These are phyloP conservation scores for Lichtheimia ornata DNA, from an alignment of 371 early-diverging fungal genomes.

Conservation along the genomic window DNA sequence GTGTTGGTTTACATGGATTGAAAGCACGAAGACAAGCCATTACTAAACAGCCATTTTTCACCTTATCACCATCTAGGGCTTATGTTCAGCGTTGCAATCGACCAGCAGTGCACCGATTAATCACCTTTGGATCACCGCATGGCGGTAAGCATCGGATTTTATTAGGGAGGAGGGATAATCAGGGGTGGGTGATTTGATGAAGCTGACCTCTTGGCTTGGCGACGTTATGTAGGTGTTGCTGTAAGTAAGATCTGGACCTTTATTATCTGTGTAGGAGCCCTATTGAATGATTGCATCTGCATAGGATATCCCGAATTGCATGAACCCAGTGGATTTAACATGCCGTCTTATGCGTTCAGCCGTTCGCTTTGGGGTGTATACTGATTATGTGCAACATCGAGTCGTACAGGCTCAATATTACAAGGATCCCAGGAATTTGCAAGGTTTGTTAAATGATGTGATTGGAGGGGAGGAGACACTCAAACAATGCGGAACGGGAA, in stretches of 20 bases:
- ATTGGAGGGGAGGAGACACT: not conserved
- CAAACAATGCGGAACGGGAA: not conserved
- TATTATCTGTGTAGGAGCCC: too few species aligned
- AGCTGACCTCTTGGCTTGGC: too few species aligned
- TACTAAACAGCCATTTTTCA: not conserved
- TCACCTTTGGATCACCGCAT: slow-evolving; percentile 91
- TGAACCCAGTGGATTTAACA: slow-evolving; percentile 44
- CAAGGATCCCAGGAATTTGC: slow-evolving; percentile 65
- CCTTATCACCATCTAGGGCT: slow-evolving; percentile 49
- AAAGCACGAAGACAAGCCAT: too few species aligned
- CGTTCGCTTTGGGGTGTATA: slow-evolving; percentile 75
- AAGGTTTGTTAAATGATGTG: slow-evolving; percentile 24
- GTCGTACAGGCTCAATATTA: slow-evolving; percentile 94
- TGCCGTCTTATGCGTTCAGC: slow-evolving; percentile 72
- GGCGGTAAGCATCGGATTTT: slow-evolving; percentile 34
- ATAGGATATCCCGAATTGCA: slow-evolving; percentile 79
- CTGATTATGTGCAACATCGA: slow-evolving; percentile 75
- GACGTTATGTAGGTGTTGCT: too few species aligned
- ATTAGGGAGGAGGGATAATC: not conserved
- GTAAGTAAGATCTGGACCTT: too few species aligned
- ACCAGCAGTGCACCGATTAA: slow-evolving; percentile 73
- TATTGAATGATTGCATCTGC: slow-evolving; percentile 3
- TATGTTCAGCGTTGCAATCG: slow-evolving; percentile 81
- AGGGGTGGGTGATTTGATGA: too few species aligned
- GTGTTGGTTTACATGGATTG: too few species aligned